Percentiles rank a stretch among this genome's conserved stretches.
phyloP scores from a whole-genome alignment of 139 green algal species.

The Pleodorina starrii region DNA sequence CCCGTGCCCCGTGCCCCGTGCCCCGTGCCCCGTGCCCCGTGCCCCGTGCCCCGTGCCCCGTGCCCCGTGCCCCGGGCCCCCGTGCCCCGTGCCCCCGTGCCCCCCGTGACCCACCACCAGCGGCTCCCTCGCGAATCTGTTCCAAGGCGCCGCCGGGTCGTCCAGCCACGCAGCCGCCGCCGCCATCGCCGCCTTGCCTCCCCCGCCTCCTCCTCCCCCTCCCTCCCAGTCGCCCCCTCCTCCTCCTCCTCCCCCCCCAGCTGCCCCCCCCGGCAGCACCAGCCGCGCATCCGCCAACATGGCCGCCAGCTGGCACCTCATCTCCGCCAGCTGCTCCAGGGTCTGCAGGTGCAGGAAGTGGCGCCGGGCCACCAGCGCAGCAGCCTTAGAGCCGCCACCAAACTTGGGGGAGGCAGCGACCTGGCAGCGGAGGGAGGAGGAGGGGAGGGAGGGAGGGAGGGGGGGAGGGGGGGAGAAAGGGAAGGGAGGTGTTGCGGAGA shows the following conservation, averaged over 20 bases:
- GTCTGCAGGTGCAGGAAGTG: slow-evolving; percentile 72
- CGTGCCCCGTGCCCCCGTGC: too few relatives aligned
- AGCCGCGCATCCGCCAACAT: slow-evolving; percentile 87
- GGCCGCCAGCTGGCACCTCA: slow-evolving; percentile 87
- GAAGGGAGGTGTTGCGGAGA: not conserved
- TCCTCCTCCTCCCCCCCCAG: not conserved
- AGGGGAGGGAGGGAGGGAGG: not conserved
- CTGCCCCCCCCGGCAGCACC: slow-evolving; percentile 5
- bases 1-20: too few relatives aligned
- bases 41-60: too few relatives aligned
- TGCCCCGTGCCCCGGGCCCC: too few relatives aligned
- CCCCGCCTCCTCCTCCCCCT: slow-evolving; percentile 24
- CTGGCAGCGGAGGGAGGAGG: not conserved
- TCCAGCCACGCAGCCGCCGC: slow-evolving; percentile 60
- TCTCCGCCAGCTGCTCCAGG: slow-evolving; percentile 86
- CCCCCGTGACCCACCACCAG: slow-evolving; percentile 66
- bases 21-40: too few relatives aligned
- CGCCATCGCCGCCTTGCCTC: slow-evolving; percentile 24
- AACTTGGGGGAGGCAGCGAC: not conserved
- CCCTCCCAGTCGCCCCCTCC: not conserved
- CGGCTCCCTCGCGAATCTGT: slow-evolving; percentile 53
- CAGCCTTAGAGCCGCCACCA: slow-evolving; percentile 1
- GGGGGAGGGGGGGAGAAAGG: not conserved
- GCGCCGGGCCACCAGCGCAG: not conserved
- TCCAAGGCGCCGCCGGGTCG: slow-evolving; percentile 67